Evolutionary conservation across 257 asterid genomes (phyloP).

Genomic region (Mentha longifolia): DNA sequence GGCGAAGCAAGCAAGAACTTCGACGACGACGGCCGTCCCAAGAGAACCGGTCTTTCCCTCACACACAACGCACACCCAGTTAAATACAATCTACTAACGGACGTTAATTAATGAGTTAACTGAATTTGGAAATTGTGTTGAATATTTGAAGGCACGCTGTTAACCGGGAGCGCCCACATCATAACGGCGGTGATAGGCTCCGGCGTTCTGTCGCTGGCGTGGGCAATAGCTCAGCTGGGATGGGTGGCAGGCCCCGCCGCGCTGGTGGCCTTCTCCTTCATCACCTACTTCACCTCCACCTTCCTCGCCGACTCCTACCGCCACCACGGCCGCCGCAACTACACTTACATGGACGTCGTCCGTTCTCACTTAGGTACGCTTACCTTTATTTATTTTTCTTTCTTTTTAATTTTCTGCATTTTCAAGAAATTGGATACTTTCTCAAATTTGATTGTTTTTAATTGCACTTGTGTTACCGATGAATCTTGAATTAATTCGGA

Average conservation of each 20-base stretch:
- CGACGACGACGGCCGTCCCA: conserved; percentile 73
- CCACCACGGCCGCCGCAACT: conserved; percentile 65
- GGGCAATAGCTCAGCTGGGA: conserved; percentile 91
- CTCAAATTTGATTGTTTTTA: not conserved
- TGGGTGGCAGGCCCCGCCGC: conserved; percentile 86
- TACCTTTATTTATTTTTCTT: no score
- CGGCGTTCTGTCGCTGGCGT: conserved; percentile 84
- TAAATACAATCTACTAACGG: no score
- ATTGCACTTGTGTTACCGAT: conserved; percentile 17
- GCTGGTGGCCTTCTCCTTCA: conserved; percentile 58
- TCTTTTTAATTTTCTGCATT: not conserved
- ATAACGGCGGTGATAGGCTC: conserved; percentile 93
- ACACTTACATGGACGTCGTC: conserved; percentile 84
- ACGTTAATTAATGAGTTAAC: not conserved
- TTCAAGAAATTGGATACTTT: no score
- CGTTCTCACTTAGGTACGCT: conserved; percentile 75
- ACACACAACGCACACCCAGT: no score
- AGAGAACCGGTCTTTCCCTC: conserved; percentile 55
- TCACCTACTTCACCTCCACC: conserved; percentile 73
- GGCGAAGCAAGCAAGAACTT: conserved; percentile 42
- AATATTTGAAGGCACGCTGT: conserved; percentile 48
- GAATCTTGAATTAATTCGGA: conserved; percentile 7
- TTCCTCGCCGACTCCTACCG: conserved; percentile 78
- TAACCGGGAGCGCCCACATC: conserved; percentile 80
- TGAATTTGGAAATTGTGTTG: not conserved